A percentile compares a stretch with the other conserved stretches of the same genome.
phyloP scores from a whole-genome alignment of 2,329 filamentous ascomycete species.

The Colletotrichum gloeosporioides region DNA sequence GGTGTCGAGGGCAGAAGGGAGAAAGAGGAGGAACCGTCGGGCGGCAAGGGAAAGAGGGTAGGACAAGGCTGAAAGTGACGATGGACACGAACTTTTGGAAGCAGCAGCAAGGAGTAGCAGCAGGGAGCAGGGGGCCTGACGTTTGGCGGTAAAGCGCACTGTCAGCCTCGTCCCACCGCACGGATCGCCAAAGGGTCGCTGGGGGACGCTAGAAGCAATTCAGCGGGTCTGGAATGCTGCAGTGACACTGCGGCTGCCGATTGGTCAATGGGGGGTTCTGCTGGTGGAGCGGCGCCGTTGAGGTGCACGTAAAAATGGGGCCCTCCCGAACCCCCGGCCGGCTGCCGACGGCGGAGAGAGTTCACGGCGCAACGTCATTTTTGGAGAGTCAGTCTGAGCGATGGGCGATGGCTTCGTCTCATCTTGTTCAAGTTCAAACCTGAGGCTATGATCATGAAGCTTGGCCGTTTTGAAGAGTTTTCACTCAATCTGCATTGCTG shows the following conservation, averaged over 20 bases:
- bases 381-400: not conserved
- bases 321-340: not conserved
- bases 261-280: not conserved
- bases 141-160: not conserved
- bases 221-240: not conserved
- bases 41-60: not conserved
- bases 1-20: not conserved
- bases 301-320: not conserved
- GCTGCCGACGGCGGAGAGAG: not conserved
- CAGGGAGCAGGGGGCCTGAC: constrained; percentile 9
- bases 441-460: not conserved
- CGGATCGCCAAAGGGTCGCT: not conserved
- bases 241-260: not conserved
- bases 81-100: not conserved
- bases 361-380: not conserved
- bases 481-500: not conserved
- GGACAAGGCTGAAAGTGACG: constrained; percentile 1
- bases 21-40: not conserved
- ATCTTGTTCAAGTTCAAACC: not conserved
- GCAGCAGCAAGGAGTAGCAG: not conserved
- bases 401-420: not conserved
- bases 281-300: not conserved
- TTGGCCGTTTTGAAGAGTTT: not conserved
- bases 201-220: not conserved
- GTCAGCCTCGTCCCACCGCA: constrained; percentile 11